A percentile compares a stretch with the other conserved stretches of the same genome.
Evolutionary conservation across 2,329 filamentous ascomycete species (phyloP).

Genomic region (Orbilia quercus): DNA sequence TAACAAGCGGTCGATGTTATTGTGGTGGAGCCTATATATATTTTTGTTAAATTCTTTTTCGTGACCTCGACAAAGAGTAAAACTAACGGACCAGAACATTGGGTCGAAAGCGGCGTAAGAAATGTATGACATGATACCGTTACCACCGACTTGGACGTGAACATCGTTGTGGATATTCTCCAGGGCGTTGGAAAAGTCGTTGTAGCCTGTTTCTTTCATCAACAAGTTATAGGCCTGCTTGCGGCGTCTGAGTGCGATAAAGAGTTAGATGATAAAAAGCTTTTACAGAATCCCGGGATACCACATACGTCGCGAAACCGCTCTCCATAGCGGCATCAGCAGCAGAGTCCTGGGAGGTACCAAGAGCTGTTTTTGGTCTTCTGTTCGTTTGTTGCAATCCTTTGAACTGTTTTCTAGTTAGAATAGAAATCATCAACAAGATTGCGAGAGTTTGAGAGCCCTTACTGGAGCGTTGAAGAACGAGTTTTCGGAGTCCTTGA

Average conservation of each 20-base stretch:
- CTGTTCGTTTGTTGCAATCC: slow-evolving; percentile 10
- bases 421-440: neutral
- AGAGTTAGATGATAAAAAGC: neutral
- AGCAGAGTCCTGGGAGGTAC: slow-evolving; percentile 18
- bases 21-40: slow-evolving; percentile 48
- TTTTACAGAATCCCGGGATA: neutral
- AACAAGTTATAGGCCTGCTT: slow-evolving; percentile 59
- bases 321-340: slow-evolving; percentile 56
- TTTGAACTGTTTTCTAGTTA: slow-evolving; percentile 17
- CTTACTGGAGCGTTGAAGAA: slow-evolving; percentile 34
- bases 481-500: slow-evolving; percentile 13
- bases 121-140: slow-evolving; percentile 60
- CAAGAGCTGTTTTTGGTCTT: slow-evolving; percentile 1
- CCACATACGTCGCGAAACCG: slow-evolving; percentile 45
- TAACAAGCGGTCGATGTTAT: slow-evolving; percentile 59
- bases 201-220: slow-evolving; percentile 50
- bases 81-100: slow-evolving; percentile 59
- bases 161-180: slow-evolving; percentile 60
- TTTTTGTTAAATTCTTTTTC: neutral
- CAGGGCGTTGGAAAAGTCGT: slow-evolving; percentile 55
- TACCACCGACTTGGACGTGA: slow-evolving; percentile 56
- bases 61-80: neutral
- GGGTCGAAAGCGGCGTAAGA: slow-evolving; percentile 60
- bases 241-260: slow-evolving; percentile 35
- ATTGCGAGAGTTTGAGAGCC: slow-evolving; percentile 7